phyloP scores from a whole-genome alignment of 2,329 filamentous ascomycete species.

The Colletotrichum gloeosporioides region DNA sequence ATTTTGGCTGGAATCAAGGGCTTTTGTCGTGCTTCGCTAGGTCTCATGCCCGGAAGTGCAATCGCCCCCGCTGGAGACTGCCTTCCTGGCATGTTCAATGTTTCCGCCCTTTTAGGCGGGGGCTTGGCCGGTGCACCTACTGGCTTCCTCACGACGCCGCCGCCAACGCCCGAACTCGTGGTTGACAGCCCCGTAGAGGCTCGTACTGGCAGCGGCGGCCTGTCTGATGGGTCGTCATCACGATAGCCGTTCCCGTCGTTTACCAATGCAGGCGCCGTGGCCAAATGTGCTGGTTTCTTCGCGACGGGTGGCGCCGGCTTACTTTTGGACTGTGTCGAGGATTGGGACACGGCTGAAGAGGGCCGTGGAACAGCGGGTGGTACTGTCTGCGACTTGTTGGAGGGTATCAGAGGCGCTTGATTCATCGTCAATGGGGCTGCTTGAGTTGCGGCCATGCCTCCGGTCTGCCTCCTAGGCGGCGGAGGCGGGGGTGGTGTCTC shows the following conservation, averaged over 20 bases:
- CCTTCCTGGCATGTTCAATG: neutral
- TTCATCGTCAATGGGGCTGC: slow-evolving; percentile 12
- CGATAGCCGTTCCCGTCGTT: slow-evolving; percentile 21
- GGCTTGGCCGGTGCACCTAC: slow-evolving; percentile 7
- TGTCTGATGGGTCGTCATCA: slow-evolving; percentile 26
- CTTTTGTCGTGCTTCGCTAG: slow-evolving; percentile 10
- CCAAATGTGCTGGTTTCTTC: slow-evolving; percentile 65
- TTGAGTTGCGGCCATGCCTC: neutral
- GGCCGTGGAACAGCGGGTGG: slow-evolving; percentile 34
- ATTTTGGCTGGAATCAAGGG: slow-evolving; percentile 10
- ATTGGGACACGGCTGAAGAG: slow-evolving; percentile 35
- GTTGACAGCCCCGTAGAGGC: slow-evolving; percentile 15
- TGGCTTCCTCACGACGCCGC: slow-evolving; percentile 1
- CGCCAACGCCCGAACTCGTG: neutral
- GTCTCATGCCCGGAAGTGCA: slow-evolving; percentile 18
- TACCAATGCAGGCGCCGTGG: slow-evolving; percentile 33
- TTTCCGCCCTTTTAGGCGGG: neutral
- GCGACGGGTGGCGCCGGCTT: slow-evolving; percentile 63
- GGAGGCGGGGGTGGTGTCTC: slow-evolving; percentile 51
- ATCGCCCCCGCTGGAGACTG: slow-evolving; percentile 13
- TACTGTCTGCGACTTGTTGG: slow-evolving; percentile 18
- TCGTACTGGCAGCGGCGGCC: slow-evolving; percentile 16
- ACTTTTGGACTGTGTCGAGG: slow-evolving; percentile 34
- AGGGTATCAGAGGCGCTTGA: slow-evolving; percentile 9
- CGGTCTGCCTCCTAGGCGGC: slow-evolving; percentile 46